A percentile compares a stretch with the other conserved stretches of the same genome.
phyloP scores from a whole-genome alignment of 2,329 filamentous ascomycete species.

The Colletotrichum sp. region DNA sequence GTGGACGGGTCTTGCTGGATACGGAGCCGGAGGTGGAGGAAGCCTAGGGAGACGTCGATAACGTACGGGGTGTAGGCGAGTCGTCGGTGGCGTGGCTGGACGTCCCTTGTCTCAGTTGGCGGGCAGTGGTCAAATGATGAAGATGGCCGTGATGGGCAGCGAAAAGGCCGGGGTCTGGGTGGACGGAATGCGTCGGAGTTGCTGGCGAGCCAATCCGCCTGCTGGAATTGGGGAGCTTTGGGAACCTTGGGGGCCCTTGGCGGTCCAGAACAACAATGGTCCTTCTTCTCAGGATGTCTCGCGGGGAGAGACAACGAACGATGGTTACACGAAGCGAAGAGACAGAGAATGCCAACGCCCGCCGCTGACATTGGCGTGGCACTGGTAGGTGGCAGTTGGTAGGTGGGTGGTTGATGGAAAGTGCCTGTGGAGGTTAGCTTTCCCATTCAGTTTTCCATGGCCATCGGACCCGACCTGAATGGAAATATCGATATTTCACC shows the following conservation, averaged over 20 bases:
- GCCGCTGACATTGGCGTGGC: not conserved
- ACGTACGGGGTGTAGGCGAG: not conserved
- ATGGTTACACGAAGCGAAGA: conserved; percentile 8
- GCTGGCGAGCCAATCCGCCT: not conserved
- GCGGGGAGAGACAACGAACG: not conserved
- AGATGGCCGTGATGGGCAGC: not conserved
- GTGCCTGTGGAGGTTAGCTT: not conserved
- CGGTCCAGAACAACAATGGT: not conserved
- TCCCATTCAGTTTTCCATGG: not conserved
- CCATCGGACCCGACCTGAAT: not conserved
- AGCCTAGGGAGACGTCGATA: not conserved
- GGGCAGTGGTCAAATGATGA: not conserved
- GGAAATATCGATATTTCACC: not conserved
- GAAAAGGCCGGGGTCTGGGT: not conserved
- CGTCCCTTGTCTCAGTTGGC: not conserved
- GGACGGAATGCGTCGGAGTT: not conserved
- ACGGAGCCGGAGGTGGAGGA: not conserved
- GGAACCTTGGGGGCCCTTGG: not conserved
- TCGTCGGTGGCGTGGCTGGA: not conserved
- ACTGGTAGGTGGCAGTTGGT: not conserved
- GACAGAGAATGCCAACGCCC: conserved; percentile 1
- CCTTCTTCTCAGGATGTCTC: not conserved
- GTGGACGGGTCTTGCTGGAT: not conserved
- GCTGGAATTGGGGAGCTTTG: not conserved
- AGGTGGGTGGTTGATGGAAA: not conserved